Evolutionary conservation across 2,329 filamentous ascomycete genomes (phyloP), one percentile per base, ranked within the genome.

Genomic region (Paraphoma chrysanthemicola): DNA sequence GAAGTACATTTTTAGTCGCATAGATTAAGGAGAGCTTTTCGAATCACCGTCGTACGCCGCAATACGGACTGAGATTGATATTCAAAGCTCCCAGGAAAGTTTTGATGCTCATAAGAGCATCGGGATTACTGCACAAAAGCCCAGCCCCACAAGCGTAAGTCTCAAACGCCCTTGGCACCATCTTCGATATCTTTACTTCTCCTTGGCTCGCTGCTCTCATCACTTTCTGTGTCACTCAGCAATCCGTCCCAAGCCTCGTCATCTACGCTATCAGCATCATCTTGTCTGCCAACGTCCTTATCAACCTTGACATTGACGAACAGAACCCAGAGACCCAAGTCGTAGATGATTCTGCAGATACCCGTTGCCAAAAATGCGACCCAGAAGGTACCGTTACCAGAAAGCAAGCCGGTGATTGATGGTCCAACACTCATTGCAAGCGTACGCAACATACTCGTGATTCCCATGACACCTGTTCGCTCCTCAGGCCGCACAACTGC

Each of bases 391-490:
- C 68, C 61, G 30, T 65, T 61, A 2, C 72, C 72, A 7, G 76
- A 76, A 10, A 78, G 50, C 1, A 76, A 36, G 9, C 76, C 76
- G 2, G 76, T 78, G 6, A 78, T 63, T 1, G 62, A 66, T 10
- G 76, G 76, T 81, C 73, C 73, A 0, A 69, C 54, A 80, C 68
- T 86, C 58, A 85, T 81, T 0, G 86, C 85, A 10, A 90, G 66
- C 0, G 86, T 90, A 6, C 87, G 79, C 29, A 89, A 56, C 67
- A 86, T 86, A 45, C 78, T 81, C 0, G 87, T 89, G 62, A 90
- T 87, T 11, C 88, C 88, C 86, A 90, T 88, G n/a, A 88, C 86
- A 0, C 87, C 88, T 0, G 88, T 90, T 1, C 88, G 79, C 72
- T 90, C 88, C 51, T 86, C 83, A 0, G 87, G 84, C 59, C 81